These are phyloP conservation scores for Globisporangium cederbergense DNA, from an alignment of 352 stramenopile species.

Conservation along the genomic window DNA sequence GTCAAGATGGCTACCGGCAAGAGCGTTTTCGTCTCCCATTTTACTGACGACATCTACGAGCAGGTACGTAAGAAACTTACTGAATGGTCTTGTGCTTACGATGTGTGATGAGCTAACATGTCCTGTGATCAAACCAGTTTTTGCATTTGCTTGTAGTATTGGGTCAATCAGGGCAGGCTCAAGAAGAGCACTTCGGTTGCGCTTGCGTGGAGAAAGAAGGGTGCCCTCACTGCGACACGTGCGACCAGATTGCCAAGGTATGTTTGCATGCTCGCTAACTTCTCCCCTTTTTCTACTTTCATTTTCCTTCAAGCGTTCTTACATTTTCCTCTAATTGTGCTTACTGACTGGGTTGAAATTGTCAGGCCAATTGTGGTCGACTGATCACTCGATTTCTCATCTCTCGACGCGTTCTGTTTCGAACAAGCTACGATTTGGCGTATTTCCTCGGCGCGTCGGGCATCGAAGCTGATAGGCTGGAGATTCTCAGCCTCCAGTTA, in stretches of 20 bases:
- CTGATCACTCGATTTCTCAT: constrained; percentile 17
- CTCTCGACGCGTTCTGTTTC: constrained; percentile 13
- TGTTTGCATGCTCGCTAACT: not conserved
- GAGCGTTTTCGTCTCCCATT: constrained; percentile 27
- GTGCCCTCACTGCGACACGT: constrained; percentile 7
- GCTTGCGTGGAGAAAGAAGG: constrained; percentile 2
- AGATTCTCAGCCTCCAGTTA: constrained; percentile 5
- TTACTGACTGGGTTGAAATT: not conserved
- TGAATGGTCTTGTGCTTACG: not conserved
- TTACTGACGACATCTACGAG: constrained; percentile 31
- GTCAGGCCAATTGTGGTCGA: constrained; percentile 11
- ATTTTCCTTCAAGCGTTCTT: not conserved
- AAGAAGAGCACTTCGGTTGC: constrained; percentile 16
- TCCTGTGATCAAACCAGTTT: constrained; percentile 4
- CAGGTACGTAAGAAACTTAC: constrained; percentile 16
- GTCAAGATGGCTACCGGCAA: constrained; percentile 20
- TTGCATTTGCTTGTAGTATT: constrained; percentile 11
- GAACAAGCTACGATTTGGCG: constrained; percentile 15
- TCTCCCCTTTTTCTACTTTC: not conserved
- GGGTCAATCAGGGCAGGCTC: not conserved
- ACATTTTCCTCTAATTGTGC: not conserved
- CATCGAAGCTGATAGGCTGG: not conserved
- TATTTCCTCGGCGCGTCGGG: constrained; percentile 15
- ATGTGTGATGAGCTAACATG: not conserved
- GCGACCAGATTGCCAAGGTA: constrained; percentile 18